Evolutionary conservation across 2,329 filamentous ascomycete species (phyloP).

Genomic region (Chaetomium strumarium): DNA sequence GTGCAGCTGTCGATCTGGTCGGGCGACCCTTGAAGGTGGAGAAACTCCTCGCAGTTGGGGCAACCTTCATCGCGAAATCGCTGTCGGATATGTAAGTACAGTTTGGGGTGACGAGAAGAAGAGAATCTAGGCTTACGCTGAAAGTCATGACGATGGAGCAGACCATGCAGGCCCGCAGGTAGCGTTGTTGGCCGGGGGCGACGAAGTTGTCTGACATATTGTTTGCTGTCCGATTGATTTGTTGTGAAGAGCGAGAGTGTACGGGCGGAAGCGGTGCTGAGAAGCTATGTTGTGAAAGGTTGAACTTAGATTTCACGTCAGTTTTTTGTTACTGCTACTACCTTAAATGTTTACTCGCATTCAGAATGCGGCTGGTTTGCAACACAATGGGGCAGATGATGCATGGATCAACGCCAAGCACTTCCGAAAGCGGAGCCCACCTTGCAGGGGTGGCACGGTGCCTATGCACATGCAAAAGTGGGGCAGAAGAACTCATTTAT

Average conservation of each 20-base stretch:
- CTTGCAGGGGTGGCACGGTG: constrained; percentile 18
- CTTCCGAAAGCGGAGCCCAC: neutral
- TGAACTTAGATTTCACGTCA: neutral
- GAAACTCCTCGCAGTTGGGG: constrained; percentile 92
- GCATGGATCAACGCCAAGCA: neutral
- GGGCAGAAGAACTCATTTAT: neutral
- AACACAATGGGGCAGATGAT: neutral
- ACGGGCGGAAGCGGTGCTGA: too few relatives aligned
- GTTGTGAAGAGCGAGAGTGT: neutral
- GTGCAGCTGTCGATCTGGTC: constrained; percentile 91
- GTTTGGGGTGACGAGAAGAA: neutral
- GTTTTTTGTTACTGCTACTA: neutral
- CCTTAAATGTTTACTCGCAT: neutral
- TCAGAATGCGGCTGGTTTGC: neutral
- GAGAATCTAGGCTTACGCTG: constrained; percentile 44
- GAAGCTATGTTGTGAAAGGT: neutral
- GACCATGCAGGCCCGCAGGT: constrained; percentile 95
- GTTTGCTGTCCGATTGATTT: neutral
- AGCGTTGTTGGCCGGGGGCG: constrained; percentile 68
- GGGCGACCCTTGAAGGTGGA: constrained; percentile 70
- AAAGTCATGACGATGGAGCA: constrained; percentile 90
- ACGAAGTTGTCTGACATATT: constrained; percentile 57
- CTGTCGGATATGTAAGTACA: constrained; percentile 36
- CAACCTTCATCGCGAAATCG: constrained; percentile 84
- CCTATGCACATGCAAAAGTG: neutral